Percentiles rank a stretch among this genome's conserved stretches.
phyloP scores from a whole-genome alignment of 257 asterid species.

The Verbascum thapsus region DNA sequence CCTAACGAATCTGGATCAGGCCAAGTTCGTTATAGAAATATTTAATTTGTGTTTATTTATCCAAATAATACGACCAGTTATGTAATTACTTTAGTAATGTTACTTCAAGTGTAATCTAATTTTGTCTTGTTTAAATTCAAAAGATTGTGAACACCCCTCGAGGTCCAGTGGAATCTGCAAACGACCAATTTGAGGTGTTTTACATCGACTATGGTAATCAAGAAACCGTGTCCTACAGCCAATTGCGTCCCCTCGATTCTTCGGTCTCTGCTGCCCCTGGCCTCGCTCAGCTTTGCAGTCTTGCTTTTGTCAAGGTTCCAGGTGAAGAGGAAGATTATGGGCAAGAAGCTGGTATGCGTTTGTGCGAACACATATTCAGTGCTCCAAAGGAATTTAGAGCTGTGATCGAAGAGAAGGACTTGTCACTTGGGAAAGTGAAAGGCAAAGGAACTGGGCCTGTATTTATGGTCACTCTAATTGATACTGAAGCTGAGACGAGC shows the following conservation, averaged over 20 bases:
- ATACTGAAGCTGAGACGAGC: slow-evolving; percentile 70
- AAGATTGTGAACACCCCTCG: slow-evolving; percentile 88
- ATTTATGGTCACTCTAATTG: slow-evolving; percentile 67
- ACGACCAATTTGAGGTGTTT: slow-evolving; percentile 87
- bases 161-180: slow-evolving; percentile 64
- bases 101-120: slow-evolving; percentile 11
- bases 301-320: slow-evolving; percentile 84
- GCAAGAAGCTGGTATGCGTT: slow-evolving; percentile 74
- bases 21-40: not conserved
- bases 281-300: slow-evolving; percentile 90
- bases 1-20: no score
- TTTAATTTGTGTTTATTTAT: not conserved
- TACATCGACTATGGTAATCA: slow-evolving; percentile 94
- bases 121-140: slow-evolving; percentile 15
- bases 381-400: slow-evolving; percentile 73
- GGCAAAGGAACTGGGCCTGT: slow-evolving; percentile 97
- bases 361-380: slow-evolving; percentile 66
- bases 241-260: slow-evolving; percentile 73
- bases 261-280: slow-evolving; percentile 77
- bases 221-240: slow-evolving; percentile 73
- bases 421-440: slow-evolving; percentile 87
- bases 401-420: slow-evolving; percentile 73
- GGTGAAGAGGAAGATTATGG: slow-evolving; percentile 81
- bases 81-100: no score
- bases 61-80: not conserved